These are phyloP conservation scores for Talaromyces stipitatus DNA, from an alignment of 495 filamentous ascomycete species.

Conservation along the genomic window DNA sequence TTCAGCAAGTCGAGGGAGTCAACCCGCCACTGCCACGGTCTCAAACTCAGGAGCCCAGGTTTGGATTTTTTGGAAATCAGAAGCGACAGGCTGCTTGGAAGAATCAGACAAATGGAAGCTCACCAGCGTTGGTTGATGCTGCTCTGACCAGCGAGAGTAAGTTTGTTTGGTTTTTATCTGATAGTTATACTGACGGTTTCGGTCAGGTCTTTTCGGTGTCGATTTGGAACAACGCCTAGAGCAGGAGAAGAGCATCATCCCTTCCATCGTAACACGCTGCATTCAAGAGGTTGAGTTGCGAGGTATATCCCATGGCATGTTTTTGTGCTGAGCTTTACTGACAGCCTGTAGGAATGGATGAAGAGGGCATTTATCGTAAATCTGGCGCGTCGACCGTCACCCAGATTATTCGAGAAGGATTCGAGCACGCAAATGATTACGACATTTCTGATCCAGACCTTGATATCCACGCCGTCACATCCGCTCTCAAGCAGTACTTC, in stretches of 20 bases:
- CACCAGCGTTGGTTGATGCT: constrained; percentile 45
- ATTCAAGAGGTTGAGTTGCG: constrained; percentile 96
- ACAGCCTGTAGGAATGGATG: constrained; percentile 70
- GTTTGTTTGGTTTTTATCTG: background rate
- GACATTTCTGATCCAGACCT: constrained; percentile 91
- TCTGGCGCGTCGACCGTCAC: constrained; percentile 83
- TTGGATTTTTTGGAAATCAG: constrained; percentile 65
- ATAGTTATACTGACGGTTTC: background rate
- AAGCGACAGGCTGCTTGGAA: constrained; percentile 37
- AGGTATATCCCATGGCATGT: constrained; percentile 24
- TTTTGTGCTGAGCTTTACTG: background rate
- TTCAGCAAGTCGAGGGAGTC: constrained; percentile 23
- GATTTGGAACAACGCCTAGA: constrained; percentile 82
- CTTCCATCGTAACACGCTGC: constrained; percentile 83
- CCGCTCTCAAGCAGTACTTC: constrained; percentile 96
- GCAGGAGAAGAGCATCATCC: constrained; percentile 82
- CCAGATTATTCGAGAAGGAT: constrained; percentile 80
- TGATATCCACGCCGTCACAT: constrained; percentile 95
- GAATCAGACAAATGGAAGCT: constrained; percentile 48
- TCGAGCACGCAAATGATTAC: constrained; percentile 69
- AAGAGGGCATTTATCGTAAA: constrained; percentile 98
- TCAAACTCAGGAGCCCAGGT: constrained; percentile 47
- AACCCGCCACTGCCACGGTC: constrained; percentile 37
- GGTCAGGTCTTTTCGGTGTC: constrained; percentile 73
- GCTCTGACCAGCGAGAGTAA: constrained; percentile 15